Evolutionary conservation across 2,329 filamentous ascomycete genomes (phyloP), one percentile per base, ranked within the genome.

Genomic region (Fusarium sp.): DNA sequence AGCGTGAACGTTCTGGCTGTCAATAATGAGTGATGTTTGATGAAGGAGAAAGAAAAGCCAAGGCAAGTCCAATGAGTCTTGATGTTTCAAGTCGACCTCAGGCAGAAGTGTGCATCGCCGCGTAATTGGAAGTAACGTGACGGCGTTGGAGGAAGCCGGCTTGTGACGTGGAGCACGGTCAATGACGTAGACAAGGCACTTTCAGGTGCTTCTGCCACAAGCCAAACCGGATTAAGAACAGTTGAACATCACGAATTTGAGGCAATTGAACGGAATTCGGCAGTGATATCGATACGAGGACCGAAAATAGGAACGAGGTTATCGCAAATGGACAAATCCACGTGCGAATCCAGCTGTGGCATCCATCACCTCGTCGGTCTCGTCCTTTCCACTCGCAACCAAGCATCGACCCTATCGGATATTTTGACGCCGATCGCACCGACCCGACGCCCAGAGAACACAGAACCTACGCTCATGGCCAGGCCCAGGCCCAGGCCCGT

Each of bases 171-270:
- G 66, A 59, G 60, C 57, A 67, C 17, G 50, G 63, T 66, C 65
- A 60, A 75, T 75, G 72, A 75, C 72, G 72, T 75, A 73, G 37
- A 30, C 45, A 54, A 22, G 33, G 43, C 60, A 57, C 37, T 56
- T 47, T 30, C 63, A 65, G 65, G 73, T 75, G 70, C 65, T 40
- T 40, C 37, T 64, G 30, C 59, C 45, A 57, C 8, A 35, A 30
- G 15, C 50, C 38, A 73, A 65, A 35, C 50, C 50, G 27, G 27
- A 54, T 54, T 9, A 20, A 54, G 50, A 54, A n/a, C 50, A 54
- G 50, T 30, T 52, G 17, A 32, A 32, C 12, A 32, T 20, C 6
- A 32, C 25, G 47, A 32, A n/a, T 6, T 11, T 8, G 47, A 52
- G 47, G 25, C 47, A 52, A 52, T 32, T n/a, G 47, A 20, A 52